These are phyloP conservation scores for Hordeum marinum DNA, from an alignment of 176 grass and related monocot genomes.

Conservation along the genomic window DNA sequence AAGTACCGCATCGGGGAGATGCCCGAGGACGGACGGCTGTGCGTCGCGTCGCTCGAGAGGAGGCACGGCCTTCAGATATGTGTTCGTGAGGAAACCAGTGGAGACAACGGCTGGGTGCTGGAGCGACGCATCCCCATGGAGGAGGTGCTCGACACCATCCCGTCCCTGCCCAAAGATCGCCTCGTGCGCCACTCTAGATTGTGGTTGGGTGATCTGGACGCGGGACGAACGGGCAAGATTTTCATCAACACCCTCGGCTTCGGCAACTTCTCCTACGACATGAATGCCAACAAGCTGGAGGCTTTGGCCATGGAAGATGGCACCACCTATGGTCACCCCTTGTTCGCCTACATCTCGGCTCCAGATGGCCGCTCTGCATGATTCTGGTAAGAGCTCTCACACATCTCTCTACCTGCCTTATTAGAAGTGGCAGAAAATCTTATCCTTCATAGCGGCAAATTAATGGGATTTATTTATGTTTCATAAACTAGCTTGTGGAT, in stretches of 20 bases:
- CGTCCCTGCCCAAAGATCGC: background rate
- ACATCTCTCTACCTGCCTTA: background rate
- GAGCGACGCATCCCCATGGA: background rate
- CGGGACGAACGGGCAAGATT: background rate
- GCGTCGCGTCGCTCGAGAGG: background rate
- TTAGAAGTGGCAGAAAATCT: too few species aligned
- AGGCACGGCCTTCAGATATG: background rate
- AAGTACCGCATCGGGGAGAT: conserved; percentile 27
- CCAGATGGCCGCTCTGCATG: background rate
- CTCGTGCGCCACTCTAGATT: background rate
- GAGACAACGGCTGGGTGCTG: conserved; percentile 1
- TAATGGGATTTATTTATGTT: too few species aligned
- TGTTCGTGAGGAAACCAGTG: background rate
- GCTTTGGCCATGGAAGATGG: background rate
- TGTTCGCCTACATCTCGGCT: background rate
- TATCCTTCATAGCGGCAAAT: too few species aligned
- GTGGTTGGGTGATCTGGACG: conserved; percentile 11
- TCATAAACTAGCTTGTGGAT: too few species aligned
- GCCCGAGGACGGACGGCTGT: conserved; percentile 15
- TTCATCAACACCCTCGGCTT: background rate
- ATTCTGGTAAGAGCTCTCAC: background rate
- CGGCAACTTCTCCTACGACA: background rate
- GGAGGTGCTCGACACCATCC: background rate
- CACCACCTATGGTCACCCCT: background rate
- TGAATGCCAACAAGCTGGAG: background rate